phyloP scores from a whole-genome alignment of 73 alveolate genomes.

The Paramecium sonneborni region DNA sequence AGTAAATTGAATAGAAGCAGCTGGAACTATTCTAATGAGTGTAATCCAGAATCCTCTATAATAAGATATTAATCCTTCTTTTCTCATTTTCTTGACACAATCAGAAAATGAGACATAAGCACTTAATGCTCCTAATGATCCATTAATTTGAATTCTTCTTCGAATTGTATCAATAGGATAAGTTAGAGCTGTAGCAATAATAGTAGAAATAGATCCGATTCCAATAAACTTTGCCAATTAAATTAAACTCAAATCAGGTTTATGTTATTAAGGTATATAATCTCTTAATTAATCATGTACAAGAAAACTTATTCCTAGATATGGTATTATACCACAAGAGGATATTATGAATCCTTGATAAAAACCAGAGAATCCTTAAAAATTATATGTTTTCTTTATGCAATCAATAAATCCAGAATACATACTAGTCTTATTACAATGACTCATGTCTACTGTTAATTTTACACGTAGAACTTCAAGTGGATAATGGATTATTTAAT shows the following conservation, averaged over 20 bases:
- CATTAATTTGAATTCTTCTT: constrained; percentile 11
- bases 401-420: constrained; percentile 27
- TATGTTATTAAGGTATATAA: not conserved
- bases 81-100: not conserved
- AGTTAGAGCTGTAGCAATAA: not conserved
- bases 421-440: not conserved
- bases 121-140: not conserved
- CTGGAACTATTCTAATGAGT: not conserved
- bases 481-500: not conserved
- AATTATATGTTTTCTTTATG: not conserved
- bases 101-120: not conserved
- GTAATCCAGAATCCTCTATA: constrained; percentile 27
- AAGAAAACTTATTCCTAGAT: not conserved
- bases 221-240: not conserved
- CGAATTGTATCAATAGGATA: constrained; percentile 14
- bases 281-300: constrained; percentile 28
- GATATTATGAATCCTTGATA: constrained; percentile 14
- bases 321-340: not conserved
- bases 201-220: not conserved
- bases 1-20: not conserved
- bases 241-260: not conserved
- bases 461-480: constrained; percentile 24
- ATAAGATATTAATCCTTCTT: not conserved
- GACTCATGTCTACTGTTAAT: constrained; percentile 28
- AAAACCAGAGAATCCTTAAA: not conserved